A percentile compares a stretch with the other conserved stretches of the same genome.
These are phyloP conservation scores for Fusarium vanettenii DNA, from an alignment of 2,329 filamentous ascomycete species.

Conservation along the genomic window DNA sequence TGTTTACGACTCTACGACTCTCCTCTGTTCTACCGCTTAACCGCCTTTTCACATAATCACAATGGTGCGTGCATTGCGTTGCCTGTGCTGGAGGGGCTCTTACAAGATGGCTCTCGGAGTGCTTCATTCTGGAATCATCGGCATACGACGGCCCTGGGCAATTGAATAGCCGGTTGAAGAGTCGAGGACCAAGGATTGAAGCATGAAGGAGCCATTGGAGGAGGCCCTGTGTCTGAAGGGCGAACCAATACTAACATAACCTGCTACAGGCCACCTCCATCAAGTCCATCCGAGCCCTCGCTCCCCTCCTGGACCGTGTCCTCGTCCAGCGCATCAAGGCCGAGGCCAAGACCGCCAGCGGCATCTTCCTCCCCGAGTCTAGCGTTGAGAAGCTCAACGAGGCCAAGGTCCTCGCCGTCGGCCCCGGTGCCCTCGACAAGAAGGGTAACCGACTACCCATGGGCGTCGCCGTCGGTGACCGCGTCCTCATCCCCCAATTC, in stretches of 20 bases:
- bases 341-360: slow-evolving; percentile 93
- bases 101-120: neutral
- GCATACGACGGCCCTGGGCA: slow-evolving; percentile 38
- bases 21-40: slow-evolving; percentile 17
- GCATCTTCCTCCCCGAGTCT: slow-evolving; percentile 97
- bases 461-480: slow-evolving; percentile 86
- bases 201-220: slow-evolving; percentile 4
- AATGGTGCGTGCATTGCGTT: slow-evolving; percentile 44
- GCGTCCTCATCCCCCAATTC: slow-evolving; percentile 96
- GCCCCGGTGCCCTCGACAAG: slow-evolving; percentile 87
- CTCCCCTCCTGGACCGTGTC: slow-evolving; percentile 96
- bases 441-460: slow-evolving; percentile 89
- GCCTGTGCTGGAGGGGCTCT: neutral
- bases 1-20: slow-evolving; percentile 36
- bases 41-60: slow-evolving; percentile 33
- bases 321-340: slow-evolving; percentile 98
- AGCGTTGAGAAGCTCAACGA: slow-evolving; percentile 99
- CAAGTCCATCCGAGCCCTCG: slow-evolving; percentile 95
- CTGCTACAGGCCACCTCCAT: slow-evolving; percentile 73
- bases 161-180: slow-evolving; percentile 16
- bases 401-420: slow-evolving; percentile 94
- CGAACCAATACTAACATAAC: slow-evolving; percentile 5
- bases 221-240: neutral
- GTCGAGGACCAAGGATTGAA: neutral
- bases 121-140: slow-evolving; percentile 8